These are phyloP conservation scores for Monilinia vaccinii-corymbosi DNA, from an alignment of 2,329 filamentous ascomycete genomes.

Conservation along the genomic window DNA sequence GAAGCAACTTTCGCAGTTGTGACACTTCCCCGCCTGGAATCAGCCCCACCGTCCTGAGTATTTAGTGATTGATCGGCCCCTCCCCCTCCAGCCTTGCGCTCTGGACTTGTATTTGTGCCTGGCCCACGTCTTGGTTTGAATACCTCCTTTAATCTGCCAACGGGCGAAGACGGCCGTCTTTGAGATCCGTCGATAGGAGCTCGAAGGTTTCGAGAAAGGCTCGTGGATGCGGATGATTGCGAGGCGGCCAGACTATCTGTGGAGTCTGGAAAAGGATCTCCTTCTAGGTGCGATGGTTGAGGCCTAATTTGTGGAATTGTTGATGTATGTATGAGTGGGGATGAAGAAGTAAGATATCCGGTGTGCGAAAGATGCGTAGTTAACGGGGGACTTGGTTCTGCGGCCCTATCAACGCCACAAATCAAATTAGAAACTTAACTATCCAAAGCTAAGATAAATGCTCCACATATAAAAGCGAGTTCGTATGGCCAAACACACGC, in stretches of 20 bases:
- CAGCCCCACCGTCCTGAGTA: constrained; percentile 18
- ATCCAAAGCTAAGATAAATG: background rate
- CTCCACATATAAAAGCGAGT: constrained; percentile 5
- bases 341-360: constrained; percentile 60
- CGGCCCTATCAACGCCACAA: constrained; percentile 5
- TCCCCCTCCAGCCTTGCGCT: constrained; percentile 27
- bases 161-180: constrained; percentile 59
- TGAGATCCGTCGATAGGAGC: constrained; percentile 36
- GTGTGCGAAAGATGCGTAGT: constrained; percentile 56
- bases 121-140: constrained; percentile 43
- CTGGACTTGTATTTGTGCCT: constrained; percentile 39
- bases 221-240: constrained; percentile 28
- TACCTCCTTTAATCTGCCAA: constrained; percentile 61
- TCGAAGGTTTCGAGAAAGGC: constrained; percentile 33
- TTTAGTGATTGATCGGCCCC: constrained; percentile 11
- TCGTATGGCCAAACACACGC: background rate
- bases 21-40: constrained; percentile 23
- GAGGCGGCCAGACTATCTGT: constrained; percentile 24
- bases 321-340: constrained; percentile 53
- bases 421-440: constrained; percentile 4
- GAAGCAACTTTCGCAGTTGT: constrained; percentile 24
- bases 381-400: constrained; percentile 32
- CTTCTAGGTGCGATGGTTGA: constrained; percentile 28
- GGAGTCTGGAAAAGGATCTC: constrained; percentile 28
- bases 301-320: constrained; percentile 35